Evolutionary conservation across 1,284 basidiomycete genomes (phyloP), one percentile per base, ranked within the genome.

Genomic region (Naganishia sp.): DNA sequence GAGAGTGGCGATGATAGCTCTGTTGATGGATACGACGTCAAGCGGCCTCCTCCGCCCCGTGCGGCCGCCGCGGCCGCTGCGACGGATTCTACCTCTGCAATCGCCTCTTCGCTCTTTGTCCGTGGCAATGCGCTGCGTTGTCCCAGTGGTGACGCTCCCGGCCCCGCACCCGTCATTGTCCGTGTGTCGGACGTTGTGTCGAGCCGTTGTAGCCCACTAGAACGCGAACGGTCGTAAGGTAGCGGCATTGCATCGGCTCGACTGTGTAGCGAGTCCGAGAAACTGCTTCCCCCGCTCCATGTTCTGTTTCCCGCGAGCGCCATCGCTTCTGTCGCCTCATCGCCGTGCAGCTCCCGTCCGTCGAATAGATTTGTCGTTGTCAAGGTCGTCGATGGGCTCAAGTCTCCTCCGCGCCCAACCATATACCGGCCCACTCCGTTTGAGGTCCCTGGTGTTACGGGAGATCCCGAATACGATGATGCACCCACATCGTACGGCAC

Each of bases 31-130:
- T 57, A 45, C 23, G 55, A 57, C 11, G 39, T 18, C 4, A 39
- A 31, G 16, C 33, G 43, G 13, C 36, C 55, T 43, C 9, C 25
- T 23, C 52, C 16, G 7, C 25, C 33, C 9, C 52, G 16, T 23
- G 21, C 25, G 23, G 23, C 48, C 3, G 60, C 44, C 11, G 28
- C 39, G 0, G 48, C 50, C 3, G 28, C 36, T 1, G 23, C 50
- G 11, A 56, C 64, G 21, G 54, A 31, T 21, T 49, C 55, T 15
- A 45, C 39, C 21, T 65, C 55, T 10, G 64, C 64, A n/a, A 53
- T 15, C 18, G 56, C 56, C 36, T 65, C 64, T 10, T 65, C 64
- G 33, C 49, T 50, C 36, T 65, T 65, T 36, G 55, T 59, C 10
- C 46, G 55, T 25, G 18, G 23, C 18, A 49, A 16, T 23, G 10